Evolutionary conservation across 306 rosid species (phyloP), one percentile per base, ranked within the genome.

Genomic region (Erythrophleum fordii): DNA sequence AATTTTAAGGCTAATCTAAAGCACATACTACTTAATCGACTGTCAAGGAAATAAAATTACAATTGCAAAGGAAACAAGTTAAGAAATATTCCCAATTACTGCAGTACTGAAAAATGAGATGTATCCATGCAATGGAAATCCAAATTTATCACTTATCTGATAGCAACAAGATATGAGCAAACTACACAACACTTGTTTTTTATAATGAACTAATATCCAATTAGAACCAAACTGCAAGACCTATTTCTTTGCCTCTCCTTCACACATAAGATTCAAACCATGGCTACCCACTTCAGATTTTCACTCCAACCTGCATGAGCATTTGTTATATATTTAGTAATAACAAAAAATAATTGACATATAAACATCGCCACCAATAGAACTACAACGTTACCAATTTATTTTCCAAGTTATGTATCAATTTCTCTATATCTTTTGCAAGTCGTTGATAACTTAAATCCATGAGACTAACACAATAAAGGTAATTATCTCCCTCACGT

Each of bases 221-320:
- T 45, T 56, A 69, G 34, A 84, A 18, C 45, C 42, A 70, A 16
- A 53, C 85, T 66, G 39, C 6, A 46, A 76, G 28, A 93, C 99
- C 98, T 95, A 97, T 87, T 95, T 95, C 82, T 95, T 97, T 74
- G 96, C 92, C 86, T 95, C 98, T 25, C 99, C 97, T 83, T 90
- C 99, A 71, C 87, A 94, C 93, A 95, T 92, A 49, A 91, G 86
- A 64, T 92, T 75, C 97, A 95, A 93, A 51, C 93, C 97, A 61
- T 88, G 83, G 81, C 92, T 90, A 87, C 92, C 26, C 87, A 73
- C 87, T 90, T 93, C 82, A 95, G 82, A 93, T 93, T 85, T 88
- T 93, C 75, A 93, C 89, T 31, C 91, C 88, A 55, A 93, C 89
- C 97, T 95, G 85, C 86, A 88, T 29, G 76, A 83, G 39, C 59